phyloP scores from a whole-genome alignment of 139 green algal species.

The Tetradesmus lagerheimii region DNA sequence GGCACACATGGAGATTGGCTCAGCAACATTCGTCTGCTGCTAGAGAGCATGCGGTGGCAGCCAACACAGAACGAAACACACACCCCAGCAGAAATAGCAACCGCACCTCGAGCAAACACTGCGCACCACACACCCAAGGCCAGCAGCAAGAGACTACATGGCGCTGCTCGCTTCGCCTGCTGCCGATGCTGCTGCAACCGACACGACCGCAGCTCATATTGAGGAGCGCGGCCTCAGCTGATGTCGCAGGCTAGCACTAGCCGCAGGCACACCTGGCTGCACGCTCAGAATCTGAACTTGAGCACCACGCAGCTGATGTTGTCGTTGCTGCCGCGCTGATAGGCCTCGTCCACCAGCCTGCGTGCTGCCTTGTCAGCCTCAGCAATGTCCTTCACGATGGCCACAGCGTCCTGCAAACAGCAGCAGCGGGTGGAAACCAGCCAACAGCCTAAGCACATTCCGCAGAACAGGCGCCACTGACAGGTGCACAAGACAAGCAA shows the following conservation, averaged over 20 bases:
- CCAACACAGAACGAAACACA: neutral
- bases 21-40: neutral
- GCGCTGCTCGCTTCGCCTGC: neutral
- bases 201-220: neutral
- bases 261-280: neutral
- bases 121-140: neutral
- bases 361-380: conserved; percentile 77
- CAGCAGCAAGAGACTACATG: neutral
- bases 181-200: neutral
- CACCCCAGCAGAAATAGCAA: neutral
- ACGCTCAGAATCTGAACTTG: conserved; percentile 43
- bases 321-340: conserved; percentile 81
- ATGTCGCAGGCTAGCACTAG: neutral
- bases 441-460: too few species aligned
- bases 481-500: too few species aligned
- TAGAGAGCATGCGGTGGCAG: neutral
- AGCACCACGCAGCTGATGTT: conserved; percentile 90
- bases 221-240: neutral
- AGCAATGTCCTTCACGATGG: conserved; percentile 55
- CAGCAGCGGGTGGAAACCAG: neutral
- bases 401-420: conserved; percentile 72
- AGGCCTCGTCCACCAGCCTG: conserved; percentile 82
- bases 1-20: neutral
- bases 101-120: neutral
- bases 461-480: too few species aligned